phyloP scores from a whole-genome alignment of 2,329 filamentous ascomycete species.

The Colletotrichum cereale region DNA sequence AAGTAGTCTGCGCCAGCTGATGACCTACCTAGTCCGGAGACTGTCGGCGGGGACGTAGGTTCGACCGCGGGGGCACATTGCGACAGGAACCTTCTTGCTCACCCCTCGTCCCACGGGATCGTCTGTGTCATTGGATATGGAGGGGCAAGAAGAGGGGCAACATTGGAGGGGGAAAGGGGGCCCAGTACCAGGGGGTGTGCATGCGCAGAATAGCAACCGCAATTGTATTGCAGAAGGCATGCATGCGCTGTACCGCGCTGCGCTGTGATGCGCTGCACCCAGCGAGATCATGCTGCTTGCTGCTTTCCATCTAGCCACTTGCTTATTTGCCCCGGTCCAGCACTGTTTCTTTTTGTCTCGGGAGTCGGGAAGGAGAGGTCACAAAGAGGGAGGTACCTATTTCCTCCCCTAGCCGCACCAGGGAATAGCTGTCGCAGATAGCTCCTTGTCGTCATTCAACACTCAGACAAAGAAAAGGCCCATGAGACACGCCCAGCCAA shows the following conservation, averaged over 20 bases:
- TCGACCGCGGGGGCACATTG: conserved; percentile 39
- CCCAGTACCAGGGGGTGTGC: conserved; percentile 2
- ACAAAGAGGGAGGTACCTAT: conserved; percentile 21
- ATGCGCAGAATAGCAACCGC: conserved; percentile 35
- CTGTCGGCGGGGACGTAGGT: conserved; percentile 40
- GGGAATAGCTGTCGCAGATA: conserved; percentile 34
- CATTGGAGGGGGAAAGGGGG: conserved; percentile 12
- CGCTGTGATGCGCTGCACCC: conserved; percentile 25
- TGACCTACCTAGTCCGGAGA: conserved; percentile 40
- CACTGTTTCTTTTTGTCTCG: conserved; percentile 28
- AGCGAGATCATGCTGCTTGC: conserved; percentile 28
- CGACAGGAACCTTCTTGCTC: conserved; percentile 23
- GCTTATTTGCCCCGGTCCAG: neutral
- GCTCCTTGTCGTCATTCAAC: conserved; percentile 23
- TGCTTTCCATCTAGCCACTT: conserved; percentile 3
- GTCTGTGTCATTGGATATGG: conserved; percentile 35
- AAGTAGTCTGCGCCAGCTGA: conserved; percentile 38
- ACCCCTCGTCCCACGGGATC: conserved; percentile 24
- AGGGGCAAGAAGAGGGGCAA: conserved; percentile 39
- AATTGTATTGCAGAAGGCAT: conserved; percentile 1
- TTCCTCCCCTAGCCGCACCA: conserved; percentile 13
- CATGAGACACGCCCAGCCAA: conserved; percentile 32
- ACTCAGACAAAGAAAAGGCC: conserved; percentile 20
- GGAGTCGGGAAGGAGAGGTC: conserved; percentile 17
- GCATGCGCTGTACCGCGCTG: conserved; percentile 3